Evolutionary conservation across 176 grass and related monocot genomes (phyloP).

Genomic region (Oryza officinalis): DNA sequence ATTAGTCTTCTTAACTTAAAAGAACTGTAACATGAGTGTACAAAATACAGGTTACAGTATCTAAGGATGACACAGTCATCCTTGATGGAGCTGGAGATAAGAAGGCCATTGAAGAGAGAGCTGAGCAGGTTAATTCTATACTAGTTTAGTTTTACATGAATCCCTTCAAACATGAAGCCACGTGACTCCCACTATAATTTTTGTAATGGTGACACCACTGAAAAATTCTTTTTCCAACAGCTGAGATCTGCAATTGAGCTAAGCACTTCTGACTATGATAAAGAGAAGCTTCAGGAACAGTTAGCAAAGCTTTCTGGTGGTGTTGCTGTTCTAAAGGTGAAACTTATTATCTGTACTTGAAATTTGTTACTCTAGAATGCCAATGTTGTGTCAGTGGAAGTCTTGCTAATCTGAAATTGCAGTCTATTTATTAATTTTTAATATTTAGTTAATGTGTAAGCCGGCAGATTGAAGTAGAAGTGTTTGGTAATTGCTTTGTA

Average conservation of each 20-base stretch:
- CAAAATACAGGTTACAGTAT: constrained; percentile 56
- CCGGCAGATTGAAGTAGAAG: not conserved
- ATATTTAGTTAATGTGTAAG: not conserved
- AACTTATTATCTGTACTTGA: not conserved
- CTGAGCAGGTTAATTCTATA: constrained; percentile 46
- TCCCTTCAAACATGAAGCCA: not conserved
- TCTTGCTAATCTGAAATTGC: not conserved
- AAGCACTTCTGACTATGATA: constrained; percentile 63
- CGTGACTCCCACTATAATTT: not conserved
- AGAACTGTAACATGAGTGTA: constrained; percentile 5
- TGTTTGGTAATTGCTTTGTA: not conserved
- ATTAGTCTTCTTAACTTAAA: not conserved
- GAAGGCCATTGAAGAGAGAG: constrained; percentile 59
- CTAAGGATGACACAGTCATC: constrained; percentile 64
- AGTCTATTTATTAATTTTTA: not conserved
- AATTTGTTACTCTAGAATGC: not conserved
- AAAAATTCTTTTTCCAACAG: constrained; percentile 30
- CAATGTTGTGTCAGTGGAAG: not conserved
- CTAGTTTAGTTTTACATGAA: not conserved
- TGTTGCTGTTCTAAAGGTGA: constrained; percentile 65
- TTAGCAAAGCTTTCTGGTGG: constrained; percentile 74
- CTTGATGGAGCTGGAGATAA: constrained; percentile 69
- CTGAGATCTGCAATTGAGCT: constrained; percentile 66
- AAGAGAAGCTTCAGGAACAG: constrained; percentile 64
- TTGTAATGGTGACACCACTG: not conserved